phyloP scores from a whole-genome alignment of 805 yeast species.

The Zygosaccharomyces kombuchaensis region DNA sequence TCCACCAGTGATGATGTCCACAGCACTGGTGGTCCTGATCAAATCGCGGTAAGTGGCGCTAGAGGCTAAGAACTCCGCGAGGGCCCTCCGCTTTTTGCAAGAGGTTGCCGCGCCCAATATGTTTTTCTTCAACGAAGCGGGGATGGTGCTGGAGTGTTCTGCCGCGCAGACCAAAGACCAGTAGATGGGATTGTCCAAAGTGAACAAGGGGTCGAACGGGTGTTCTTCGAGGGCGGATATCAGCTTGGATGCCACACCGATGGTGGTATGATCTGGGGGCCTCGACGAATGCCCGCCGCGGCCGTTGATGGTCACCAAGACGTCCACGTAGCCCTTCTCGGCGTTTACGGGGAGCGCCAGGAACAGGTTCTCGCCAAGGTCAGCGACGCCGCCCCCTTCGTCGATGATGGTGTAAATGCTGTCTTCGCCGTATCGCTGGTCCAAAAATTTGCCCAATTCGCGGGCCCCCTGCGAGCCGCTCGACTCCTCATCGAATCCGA shows the following conservation, averaged over 20 bases:
- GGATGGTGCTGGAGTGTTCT: slow-evolving; percentile 35
- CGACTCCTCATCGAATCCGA: slow-evolving; percentile 76
- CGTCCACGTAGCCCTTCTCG: slow-evolving; percentile 53
- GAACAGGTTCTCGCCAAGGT: slow-evolving; percentile 39
- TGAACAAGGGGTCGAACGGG: slow-evolving; percentile 39
- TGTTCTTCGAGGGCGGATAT: slow-evolving; percentile 50
- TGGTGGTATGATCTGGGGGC: slow-evolving; percentile 66
- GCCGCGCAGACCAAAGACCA: slow-evolving; percentile 58
- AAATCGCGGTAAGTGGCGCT: slow-evolving; percentile 14
- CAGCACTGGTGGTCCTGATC: slow-evolving; percentile 48
- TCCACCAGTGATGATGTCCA: slow-evolving; percentile 60
- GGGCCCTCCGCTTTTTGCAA: neutral
- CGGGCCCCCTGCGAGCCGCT: slow-evolving; percentile 61
- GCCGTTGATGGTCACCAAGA: slow-evolving; percentile 34
- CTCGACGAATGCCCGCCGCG: slow-evolving; percentile 59
- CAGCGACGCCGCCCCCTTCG: slow-evolving; percentile 48
- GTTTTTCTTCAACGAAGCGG: slow-evolving; percentile 17
- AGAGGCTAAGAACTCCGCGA: neutral
- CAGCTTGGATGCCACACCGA: slow-evolving; percentile 63
- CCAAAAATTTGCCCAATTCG: slow-evolving; percentile 42
- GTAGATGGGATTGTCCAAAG: slow-evolving; percentile 54
- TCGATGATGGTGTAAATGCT: slow-evolving; percentile 60
- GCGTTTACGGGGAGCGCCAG: slow-evolving; percentile 50
- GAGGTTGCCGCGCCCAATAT: slow-evolving; percentile 34
- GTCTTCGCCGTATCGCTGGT: slow-evolving; percentile 52